These are phyloP conservation scores for Friedmanniomyces simplex DNA, from an alignment of 495 filamentous ascomycete genomes.

Conservation along the genomic window DNA sequence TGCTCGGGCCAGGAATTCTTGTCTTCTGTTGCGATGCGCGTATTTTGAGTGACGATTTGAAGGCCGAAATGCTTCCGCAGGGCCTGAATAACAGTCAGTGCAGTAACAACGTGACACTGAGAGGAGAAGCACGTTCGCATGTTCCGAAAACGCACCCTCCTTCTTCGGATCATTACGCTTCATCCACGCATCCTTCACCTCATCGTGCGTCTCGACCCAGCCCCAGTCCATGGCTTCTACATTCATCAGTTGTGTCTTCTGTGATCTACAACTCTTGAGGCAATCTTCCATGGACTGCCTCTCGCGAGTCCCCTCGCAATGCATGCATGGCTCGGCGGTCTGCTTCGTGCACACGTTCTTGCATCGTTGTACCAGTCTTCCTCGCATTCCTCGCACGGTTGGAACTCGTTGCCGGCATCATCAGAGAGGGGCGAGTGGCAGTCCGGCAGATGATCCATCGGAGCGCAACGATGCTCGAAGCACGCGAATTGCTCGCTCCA, in stretches of 20 bases:
- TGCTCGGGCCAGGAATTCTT: neutral
- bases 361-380: neutral
- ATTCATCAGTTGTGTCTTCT: neutral
- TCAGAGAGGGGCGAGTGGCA: neutral
- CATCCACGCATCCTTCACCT: neutral
- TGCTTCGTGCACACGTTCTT: neutral
- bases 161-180: neutral
- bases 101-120: no score
- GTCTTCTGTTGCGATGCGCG: neutral
- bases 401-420: neutral
- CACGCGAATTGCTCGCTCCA: neutral
- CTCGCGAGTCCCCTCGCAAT: neutral
- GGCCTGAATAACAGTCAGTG: no score
- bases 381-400: neutral
- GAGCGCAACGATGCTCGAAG: neutral
- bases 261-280: neutral
- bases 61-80: conserved; percentile 1
- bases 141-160: neutral
- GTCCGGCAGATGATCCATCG: neutral
- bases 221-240: neutral
- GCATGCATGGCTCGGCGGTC: neutral
- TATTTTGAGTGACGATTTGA: neutral
- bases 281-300: neutral
- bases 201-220: neutral
- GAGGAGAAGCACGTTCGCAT: no score